Evolutionary conservation across 2,329 filamentous ascomycete species (phyloP), one percentile per base, ranked within the genome.

Genomic region (Pyrenophora teres): DNA sequence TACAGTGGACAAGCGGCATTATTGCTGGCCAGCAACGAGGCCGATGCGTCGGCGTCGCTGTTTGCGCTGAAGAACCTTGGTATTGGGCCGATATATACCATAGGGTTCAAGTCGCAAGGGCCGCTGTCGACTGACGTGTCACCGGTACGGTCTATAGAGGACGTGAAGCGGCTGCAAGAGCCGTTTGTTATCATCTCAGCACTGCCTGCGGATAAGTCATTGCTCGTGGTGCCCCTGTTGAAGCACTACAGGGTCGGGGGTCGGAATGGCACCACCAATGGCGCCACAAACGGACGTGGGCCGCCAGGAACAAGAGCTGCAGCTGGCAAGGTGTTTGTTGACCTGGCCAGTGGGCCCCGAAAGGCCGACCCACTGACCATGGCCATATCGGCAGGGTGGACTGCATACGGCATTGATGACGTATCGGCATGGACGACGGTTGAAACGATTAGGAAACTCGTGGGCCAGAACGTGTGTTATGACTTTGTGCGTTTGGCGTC

Each of bases 381-480:
- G 16, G 90, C 90, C 1, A 83, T 87, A 63, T 83, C 86, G 65
- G 86, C 85, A 49, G 90, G 90, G 0, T 95, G 92, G 80, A 87
- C 86, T 19, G 86, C 88, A 6, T 94, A 93, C 68, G 88, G 88
- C 1, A 84, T 87, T 15, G 88, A 87, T 19, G 90, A 95, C 72
- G 88, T 92, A 27, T 87, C 87, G 50, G 89, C 90, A 0, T 94
- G 92, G 77, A 92, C 89, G 18, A 92, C 89, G 2, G 90, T 93
- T 4, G 89, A 94, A 75, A 93, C 87, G 41, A 75, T 94, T 48
- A 80, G 90, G 60, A 73, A 92, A 52, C 79, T 95, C 19, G 88
- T 93, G 9, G 90, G 90, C 8, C 89, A 94, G 76, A 94, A 94
- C 70, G 89, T 94, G 50, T 89, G 88, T 5, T 93, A 91, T 74